Evolutionary conservation across 2,329 filamentous ascomycete species (phyloP).

Genomic region (Fusarium mexicanum): DNA sequence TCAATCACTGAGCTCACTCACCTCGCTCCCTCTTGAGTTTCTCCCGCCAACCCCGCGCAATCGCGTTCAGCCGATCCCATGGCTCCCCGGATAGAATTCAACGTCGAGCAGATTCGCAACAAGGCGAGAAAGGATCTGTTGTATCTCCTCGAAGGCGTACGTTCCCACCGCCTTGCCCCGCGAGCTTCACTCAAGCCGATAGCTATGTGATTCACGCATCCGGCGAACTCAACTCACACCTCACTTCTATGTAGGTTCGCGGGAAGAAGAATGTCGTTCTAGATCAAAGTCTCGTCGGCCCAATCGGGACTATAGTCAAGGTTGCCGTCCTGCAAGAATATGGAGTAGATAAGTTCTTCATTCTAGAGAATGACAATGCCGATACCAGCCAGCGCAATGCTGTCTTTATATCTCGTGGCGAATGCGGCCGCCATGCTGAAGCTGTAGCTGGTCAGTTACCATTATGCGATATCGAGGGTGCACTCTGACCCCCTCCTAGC

Average conservation of each 20-base stretch:
- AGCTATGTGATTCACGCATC: not conserved
- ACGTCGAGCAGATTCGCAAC: slow-evolving; percentile 78
- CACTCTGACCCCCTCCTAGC: slow-evolving; percentile 64
- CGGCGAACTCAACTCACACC: slow-evolving; percentile 20
- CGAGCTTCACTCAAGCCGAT: slow-evolving; percentile 17
- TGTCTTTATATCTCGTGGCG: slow-evolving; percentile 90
- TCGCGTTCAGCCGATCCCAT: slow-evolving; percentile 62
- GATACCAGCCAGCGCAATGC: slow-evolving; percentile 95
- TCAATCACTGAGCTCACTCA: slow-evolving; percentile 25
- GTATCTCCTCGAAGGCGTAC: slow-evolving; percentile 92
- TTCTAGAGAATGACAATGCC: slow-evolving; percentile 94
- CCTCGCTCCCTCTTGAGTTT: slow-evolving; percentile 24
- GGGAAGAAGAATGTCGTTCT: slow-evolving; percentile 99
- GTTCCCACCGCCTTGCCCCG: slow-evolving; percentile 53
- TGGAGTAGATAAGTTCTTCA: slow-evolving; percentile 97
- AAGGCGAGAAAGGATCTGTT: slow-evolving; percentile 90
- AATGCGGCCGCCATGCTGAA: slow-evolving; percentile 85
- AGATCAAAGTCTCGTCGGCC: slow-evolving; percentile 88
- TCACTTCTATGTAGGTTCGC: slow-evolving; percentile 72
- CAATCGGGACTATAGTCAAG: slow-evolving; percentile 90
- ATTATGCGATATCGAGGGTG: not conserved
- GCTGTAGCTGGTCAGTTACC: slow-evolving; percentile 81
- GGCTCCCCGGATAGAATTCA: slow-evolving; percentile 77
- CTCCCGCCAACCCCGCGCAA: slow-evolving; percentile 9
- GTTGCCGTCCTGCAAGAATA: slow-evolving; percentile 96